Conservation (phyloP, 306 rosid genomes). For the Cicer yamashitae region DNA sequence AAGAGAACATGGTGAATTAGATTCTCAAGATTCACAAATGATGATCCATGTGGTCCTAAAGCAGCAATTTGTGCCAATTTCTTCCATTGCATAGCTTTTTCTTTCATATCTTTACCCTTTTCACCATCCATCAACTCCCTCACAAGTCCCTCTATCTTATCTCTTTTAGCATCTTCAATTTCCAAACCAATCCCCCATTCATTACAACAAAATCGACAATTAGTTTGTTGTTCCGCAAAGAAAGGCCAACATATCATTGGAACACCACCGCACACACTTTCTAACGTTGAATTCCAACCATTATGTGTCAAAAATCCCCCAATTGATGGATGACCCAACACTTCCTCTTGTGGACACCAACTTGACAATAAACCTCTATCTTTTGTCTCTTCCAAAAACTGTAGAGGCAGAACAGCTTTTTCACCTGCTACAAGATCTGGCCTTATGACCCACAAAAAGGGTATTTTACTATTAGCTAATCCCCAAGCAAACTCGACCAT, state of each 20-base stretch:
- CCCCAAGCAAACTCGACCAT: conserved; percentile 79
- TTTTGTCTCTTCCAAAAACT: conserved; percentile 50
- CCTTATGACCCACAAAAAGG: conserved; percentile 65
- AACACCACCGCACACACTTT: conserved; percentile 63
- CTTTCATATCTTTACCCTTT: conserved; percentile 56
- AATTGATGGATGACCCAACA: conserved; percentile 56
- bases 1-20: conserved; percentile 44
- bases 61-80: conserved; percentile 47
- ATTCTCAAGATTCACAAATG: conserved; percentile 45
- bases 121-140: conserved; percentile 64
- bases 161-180: conserved; percentile 59
- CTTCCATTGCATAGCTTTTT: conserved; percentile 59
- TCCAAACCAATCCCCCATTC: conserved; percentile 79
- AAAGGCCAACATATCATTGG: conserved; percentile 81
- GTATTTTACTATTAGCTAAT: conserved; percentile 56
- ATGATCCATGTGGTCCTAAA: conserved; percentile 45
- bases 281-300: conserved; percentile 84
- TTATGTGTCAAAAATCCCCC: conserved; percentile 74
- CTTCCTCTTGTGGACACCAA: conserved; percentile 77
- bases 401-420: conserved; percentile 43
- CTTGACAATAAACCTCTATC: conserved; percentile 50
- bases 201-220: conserved; percentile 57
- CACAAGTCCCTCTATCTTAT: conserved; percentile 54
- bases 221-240: conserved; percentile 74
- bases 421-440: conserved; percentile 62